Percentiles rank a stretch among this genome's conserved stretches.
These are phyloP conservation scores for Colletotrichum lini DNA, from an alignment of 2,329 filamentous ascomycete genomes.

Conservation along the genomic window DNA sequence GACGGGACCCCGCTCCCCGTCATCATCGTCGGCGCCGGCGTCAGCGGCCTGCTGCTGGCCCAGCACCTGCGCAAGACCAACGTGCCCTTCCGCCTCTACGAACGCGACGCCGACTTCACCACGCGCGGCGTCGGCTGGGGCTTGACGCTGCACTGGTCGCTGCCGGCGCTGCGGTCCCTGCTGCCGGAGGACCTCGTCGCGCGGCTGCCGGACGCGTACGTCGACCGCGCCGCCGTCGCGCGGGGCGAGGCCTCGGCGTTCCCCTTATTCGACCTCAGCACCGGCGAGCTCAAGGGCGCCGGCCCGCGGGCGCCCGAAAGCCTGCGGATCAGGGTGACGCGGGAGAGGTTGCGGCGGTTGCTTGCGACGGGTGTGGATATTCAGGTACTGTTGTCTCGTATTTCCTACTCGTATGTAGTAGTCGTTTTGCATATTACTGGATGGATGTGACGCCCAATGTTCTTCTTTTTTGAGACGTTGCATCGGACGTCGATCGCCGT, in stretches of 20 bases:
- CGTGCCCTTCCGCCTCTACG: conserved; percentile 64
- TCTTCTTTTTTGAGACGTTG: not conserved
- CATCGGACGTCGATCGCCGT: not conserved
- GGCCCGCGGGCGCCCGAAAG: conserved; percentile 61
- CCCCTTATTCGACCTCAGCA: conserved; percentile 69
- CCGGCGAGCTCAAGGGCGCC: conserved; percentile 57
- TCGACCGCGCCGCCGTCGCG: conserved; percentile 66
- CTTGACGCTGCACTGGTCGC: conserved; percentile 74
- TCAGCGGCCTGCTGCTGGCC: conserved; percentile 55
- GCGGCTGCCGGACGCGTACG: conserved; percentile 65
- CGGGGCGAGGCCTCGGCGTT: conserved; percentile 64
- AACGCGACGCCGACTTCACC: conserved; percentile 63
- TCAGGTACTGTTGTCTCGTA: conserved; percentile 30
- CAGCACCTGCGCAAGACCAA: conserved; percentile 51
- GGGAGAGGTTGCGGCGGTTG: conserved; percentile 61
- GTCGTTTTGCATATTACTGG: not conserved
- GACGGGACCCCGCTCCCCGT: conserved; percentile 44
- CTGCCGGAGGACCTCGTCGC: conserved; percentile 63
- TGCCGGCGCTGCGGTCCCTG: conserved; percentile 65
- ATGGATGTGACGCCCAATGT: too few species aligned
- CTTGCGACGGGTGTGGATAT: conserved; percentile 63
- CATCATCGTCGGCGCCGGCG: conserved; percentile 55
- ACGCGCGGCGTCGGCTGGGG: conserved; percentile 72
- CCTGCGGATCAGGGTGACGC: conserved; percentile 62
- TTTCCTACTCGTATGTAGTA: not conserved